Percentiles rank a stretch among this genome's conserved stretches.
Evolutionary conservation across 2,329 filamentous ascomycete species (phyloP).

Genomic region (Coniochaeta sp.): DNA sequence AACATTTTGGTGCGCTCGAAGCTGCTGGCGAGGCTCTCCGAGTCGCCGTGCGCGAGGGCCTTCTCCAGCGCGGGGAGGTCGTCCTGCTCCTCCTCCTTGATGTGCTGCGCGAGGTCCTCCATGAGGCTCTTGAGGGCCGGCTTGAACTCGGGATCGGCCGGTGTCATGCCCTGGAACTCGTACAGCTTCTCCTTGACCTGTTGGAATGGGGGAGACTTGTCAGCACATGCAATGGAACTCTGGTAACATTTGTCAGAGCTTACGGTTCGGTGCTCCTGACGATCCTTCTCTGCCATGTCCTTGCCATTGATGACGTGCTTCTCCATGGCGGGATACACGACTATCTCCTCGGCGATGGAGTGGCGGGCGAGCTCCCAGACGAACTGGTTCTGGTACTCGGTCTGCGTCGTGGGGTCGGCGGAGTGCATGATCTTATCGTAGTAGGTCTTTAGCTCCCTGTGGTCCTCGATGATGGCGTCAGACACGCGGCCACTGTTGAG

Average conservation of each 20-base stretch:
- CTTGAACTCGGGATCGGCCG: conserved; percentile 31
- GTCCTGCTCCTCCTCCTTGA: conserved; percentile 40
- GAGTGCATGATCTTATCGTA: conserved; percentile 32
- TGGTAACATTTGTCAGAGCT: not conserved
- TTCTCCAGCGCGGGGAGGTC: conserved; percentile 42
- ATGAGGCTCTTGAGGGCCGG: conserved; percentile 21
- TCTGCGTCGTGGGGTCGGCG: conserved; percentile 26
- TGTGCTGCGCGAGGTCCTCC: conserved; percentile 34
- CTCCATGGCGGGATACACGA: conserved; percentile 48
- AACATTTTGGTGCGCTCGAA: conserved; percentile 46
- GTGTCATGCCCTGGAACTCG: conserved; percentile 37
- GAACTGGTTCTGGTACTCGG: conserved; percentile 37
- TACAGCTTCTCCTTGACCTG: conserved; percentile 46
- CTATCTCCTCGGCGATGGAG: conserved; percentile 38
- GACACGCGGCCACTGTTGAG: conserved; percentile 11
- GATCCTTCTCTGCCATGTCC: conserved; percentile 37
- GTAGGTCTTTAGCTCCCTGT: conserved; percentile 22
- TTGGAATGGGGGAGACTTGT: not conserved
- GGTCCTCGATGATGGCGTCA: conserved; percentile 28
- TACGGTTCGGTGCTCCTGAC: conserved; percentile 36
- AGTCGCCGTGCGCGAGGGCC: conserved; percentile 26
- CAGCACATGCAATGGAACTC: not conserved
- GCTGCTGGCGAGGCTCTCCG: conserved; percentile 27
- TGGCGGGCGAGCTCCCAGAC: conserved; percentile 41
- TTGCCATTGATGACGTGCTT: conserved; percentile 35